phyloP scores from a whole-genome alignment of 345 rosid genomes.

The Arabidopsis thaliana region DNA sequence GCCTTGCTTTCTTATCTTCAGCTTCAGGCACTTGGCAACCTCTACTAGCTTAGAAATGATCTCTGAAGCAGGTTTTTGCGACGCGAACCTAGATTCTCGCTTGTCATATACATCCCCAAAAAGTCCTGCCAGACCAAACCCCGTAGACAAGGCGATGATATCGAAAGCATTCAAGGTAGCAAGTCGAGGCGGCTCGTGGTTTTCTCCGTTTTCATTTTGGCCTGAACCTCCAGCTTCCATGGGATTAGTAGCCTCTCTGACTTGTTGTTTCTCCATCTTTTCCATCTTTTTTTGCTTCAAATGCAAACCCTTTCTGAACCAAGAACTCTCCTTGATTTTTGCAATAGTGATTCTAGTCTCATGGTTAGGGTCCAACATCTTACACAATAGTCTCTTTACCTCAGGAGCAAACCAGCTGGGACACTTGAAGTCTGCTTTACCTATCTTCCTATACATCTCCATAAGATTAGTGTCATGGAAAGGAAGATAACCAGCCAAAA shows the following conservation, averaged over 20 bases:
- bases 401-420: conserved; percentile 73
- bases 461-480: conserved; percentile 77
- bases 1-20: conserved; percentile 69
- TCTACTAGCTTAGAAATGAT: conserved; percentile 70
- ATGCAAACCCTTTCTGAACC: conserved; percentile 66
- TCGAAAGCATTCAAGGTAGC: conserved; percentile 71
- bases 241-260: conserved; percentile 33
- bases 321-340: conserved; percentile 64
- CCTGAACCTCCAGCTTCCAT: conserved; percentile 43
- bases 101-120: conserved; percentile 52
- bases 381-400: conserved; percentile 54
- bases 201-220: conserved; percentile 43
- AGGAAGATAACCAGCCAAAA: conserved; percentile 79
- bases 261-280: conserved; percentile 52
- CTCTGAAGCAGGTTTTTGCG: conserved; percentile 61
- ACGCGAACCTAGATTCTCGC: conserved; percentile 65
- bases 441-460: conserved; percentile 81
- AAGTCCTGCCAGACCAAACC: conserved; percentile 73
- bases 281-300: conserved; percentile 53
- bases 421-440: conserved; percentile 65
- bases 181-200: conserved; percentile 49
- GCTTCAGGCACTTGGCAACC: conserved; percentile 52
- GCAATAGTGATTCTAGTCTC: conserved; percentile 58
- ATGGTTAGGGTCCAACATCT: conserved; percentile 69
- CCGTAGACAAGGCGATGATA: conserved; percentile 62